Evolutionary conservation across 495 filamentous ascomycete genomes (phyloP), one percentile per base, ranked within the genome.

Genomic region (Neurospora sp.): DNA sequence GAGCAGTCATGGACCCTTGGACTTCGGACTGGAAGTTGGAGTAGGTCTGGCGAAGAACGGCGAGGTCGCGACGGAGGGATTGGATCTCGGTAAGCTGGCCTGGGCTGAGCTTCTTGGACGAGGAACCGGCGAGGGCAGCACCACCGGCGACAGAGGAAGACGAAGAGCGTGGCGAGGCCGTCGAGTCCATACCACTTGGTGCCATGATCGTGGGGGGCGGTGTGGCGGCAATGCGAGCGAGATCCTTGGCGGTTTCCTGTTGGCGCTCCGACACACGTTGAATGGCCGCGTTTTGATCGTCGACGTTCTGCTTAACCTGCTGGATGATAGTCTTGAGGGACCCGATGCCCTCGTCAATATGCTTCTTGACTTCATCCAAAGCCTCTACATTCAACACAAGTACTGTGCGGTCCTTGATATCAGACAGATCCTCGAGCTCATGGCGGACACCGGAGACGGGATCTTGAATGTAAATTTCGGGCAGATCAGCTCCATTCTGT

Each of bases 401-500:
- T 0, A 99, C 96, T 4, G 93, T 93, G 37, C 94, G 90, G 80
- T 99, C 95, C 82, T 96, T 98, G 73, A 99, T 92, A 77, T 99
- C 96, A n/a, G 83, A 89, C 35, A 98, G 83, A 81, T 98, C 96
- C 79, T 99, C 96, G 42, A 99, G 84, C 80, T 98, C 96, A 80
- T 99, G 93, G 27, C 96, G 92, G 35, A 98, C 92, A 5, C 96
- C 96, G 10, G 94, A 97, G 12, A 97, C 87, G 7, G 95, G 90
- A 80, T 99, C 96, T 81, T 99, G 96, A 46, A 99, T 94, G 81
- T 98, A 97, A 39, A 99, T 97, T 77, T 98, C 96, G 0, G 96
- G 96, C 39, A 99, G 85, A 77, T 99, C 96, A 14, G 89, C 90
- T 31, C 96, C 96, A 79, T 98, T 95, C 77, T 90, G 92, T 75